Percentiles rank a stretch among this genome's conserved stretches.
phyloP scores from a whole-genome alignment of 116 monocot species.

The Posidonia oceanica region DNA sequence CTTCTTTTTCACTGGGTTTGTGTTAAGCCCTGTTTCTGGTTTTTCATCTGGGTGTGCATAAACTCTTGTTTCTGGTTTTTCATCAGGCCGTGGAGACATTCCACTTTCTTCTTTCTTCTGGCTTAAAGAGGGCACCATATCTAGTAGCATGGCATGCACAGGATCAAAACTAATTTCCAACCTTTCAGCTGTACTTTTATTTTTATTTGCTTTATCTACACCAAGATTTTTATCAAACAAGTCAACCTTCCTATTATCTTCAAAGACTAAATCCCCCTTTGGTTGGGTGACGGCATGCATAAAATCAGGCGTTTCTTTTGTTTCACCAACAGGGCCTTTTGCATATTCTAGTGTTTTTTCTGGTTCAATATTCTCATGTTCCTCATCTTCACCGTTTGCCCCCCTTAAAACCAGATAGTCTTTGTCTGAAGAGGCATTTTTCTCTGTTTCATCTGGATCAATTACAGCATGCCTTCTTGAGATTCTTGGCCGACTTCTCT shows the following conservation, averaged over 20 bases:
- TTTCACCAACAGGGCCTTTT: background rate
- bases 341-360: background rate
- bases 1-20: conserved; percentile 47
- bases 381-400: background rate
- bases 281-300: background rate
- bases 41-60: background rate
- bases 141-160: conserved; percentile 70
- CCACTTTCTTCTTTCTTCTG: conserved; percentile 29
- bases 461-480: conserved; percentile 43
- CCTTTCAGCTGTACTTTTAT: conserved; percentile 22
- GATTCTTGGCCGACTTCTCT: conserved; percentile 45
- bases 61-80: conserved; percentile 13
- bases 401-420: background rate
- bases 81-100: background rate
- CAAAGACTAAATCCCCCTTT: background rate
- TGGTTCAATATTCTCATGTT: background rate
- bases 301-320: background rate
- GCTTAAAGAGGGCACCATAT: conserved; percentile 82
- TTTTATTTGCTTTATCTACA: conserved; percentile 9
- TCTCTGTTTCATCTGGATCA: conserved; percentile 20
- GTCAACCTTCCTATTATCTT: conserved; percentile 7
- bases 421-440: background rate
- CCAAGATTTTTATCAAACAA: conserved; percentile 3
- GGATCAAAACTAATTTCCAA: conserved; percentile 55
- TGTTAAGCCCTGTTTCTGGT: background rate